Evolutionary conservation across 2,329 filamentous ascomycete species (phyloP).

Genomic region (Neofusicoccum kwambonambiense): DNA sequence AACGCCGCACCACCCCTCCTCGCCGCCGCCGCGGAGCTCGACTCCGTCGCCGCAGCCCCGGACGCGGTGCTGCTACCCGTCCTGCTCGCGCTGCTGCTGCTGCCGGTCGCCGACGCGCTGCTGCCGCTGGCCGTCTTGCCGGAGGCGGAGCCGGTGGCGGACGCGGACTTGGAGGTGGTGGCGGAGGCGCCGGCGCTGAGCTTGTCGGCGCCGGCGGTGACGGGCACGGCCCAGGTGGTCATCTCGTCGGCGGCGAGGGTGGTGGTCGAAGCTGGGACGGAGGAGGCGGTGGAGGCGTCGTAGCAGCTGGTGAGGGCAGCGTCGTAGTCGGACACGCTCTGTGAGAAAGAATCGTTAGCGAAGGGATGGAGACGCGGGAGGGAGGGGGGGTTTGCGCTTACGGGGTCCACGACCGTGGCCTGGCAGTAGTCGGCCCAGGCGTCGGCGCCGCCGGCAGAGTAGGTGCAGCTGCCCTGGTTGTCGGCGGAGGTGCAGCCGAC

Average conservation of each 20-base stretch:
- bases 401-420: not conserved
- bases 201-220: conserved; percentile 2
- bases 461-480: not conserved
- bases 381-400: not conserved
- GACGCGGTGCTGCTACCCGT: not conserved
- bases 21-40: not conserved
- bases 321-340: not conserved
- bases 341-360: no score
- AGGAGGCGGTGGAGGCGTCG: not conserved
- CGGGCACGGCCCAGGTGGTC: not conserved
- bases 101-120: not conserved
- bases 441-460: not conserved
- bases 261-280: not conserved
- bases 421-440: conserved; percentile 6
- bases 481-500: not conserved
- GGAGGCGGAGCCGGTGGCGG: not conserved
- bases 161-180: not conserved
- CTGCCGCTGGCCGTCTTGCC: not conserved
- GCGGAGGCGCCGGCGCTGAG: conserved; percentile 8
- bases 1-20: not conserved
- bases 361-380: not conserved
- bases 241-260: not conserved
- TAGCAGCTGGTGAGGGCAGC: not conserved
- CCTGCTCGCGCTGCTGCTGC: not conserved
- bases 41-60: not conserved